Conservation (phyloP, 768 basidiomycete species). For the Mycena alexandri region DNA sequence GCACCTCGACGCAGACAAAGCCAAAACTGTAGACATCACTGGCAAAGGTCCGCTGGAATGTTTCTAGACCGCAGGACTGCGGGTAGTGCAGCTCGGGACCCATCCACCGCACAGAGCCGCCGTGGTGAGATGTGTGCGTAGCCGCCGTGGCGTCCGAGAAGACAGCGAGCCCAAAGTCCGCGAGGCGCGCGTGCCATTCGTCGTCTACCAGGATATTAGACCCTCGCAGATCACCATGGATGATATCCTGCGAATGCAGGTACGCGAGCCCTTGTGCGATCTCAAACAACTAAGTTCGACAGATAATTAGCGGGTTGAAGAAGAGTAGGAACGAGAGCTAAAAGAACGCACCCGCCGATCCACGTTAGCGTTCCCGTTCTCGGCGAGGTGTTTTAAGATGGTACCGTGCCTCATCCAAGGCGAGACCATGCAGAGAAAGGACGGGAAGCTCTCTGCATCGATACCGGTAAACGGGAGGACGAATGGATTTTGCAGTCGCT, state of each 20-base stretch:
- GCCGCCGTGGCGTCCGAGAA: slow-evolving; percentile 42
- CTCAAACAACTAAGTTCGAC: slow-evolving; percentile 44
- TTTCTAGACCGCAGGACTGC: slow-evolving; percentile 35
- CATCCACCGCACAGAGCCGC: slow-evolving; percentile 44
- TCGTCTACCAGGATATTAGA: slow-evolving; percentile 44
- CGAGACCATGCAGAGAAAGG: slow-evolving; percentile 50
- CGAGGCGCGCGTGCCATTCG: slow-evolving; percentile 40
- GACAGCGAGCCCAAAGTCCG: slow-evolving; percentile 45
- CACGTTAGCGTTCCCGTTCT: slow-evolving; percentile 50
- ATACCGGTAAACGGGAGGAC: slow-evolving; percentile 57
- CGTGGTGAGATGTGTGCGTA: slow-evolving; percentile 37
- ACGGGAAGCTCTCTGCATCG: slow-evolving; percentile 42
- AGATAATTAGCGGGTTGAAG: not conserved
- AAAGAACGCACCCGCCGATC: slow-evolving; percentile 41
- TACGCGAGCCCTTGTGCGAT: slow-evolving; percentile 49
- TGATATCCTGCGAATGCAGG: slow-evolving; percentile 50
- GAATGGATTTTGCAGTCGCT: slow-evolving; percentile 45
- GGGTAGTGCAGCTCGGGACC: slow-evolving; percentile 43
- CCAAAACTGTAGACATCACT: slow-evolving; percentile 44
- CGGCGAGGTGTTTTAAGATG: slow-evolving; percentile 35
- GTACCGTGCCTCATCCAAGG: slow-evolving; percentile 52
- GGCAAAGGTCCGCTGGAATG: slow-evolving; percentile 37
- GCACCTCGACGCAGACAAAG: slow-evolving; percentile 42
- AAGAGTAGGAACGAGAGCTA: not conserved
- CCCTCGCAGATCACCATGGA: slow-evolving; percentile 62